Conservation (phyloP, 2,329 filamentous ascomycete genomes). For the Ascomycota sp. region DNA sequence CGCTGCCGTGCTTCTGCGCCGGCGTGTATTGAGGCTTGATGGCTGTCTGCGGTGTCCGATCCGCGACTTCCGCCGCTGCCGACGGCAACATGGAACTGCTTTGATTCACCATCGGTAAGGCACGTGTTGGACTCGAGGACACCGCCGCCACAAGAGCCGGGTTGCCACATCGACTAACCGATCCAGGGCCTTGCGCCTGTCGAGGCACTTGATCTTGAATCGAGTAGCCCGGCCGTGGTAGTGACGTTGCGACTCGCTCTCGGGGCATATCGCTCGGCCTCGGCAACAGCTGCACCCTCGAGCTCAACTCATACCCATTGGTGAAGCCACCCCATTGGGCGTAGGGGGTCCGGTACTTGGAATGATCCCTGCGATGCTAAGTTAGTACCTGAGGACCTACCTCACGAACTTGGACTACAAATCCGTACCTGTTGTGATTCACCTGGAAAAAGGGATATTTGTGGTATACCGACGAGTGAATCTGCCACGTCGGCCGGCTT, state of each 20-base stretch:
- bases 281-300: constrained; percentile 22
- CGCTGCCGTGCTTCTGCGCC: not conserved
- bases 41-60: not conserved
- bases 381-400: constrained; percentile 4
- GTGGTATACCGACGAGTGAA: constrained; percentile 22
- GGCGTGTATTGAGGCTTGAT: not conserved
- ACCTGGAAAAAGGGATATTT: constrained; percentile 39
- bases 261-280: constrained; percentile 9
- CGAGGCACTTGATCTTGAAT: not conserved
- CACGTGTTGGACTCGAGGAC: not conserved
- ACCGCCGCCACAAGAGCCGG: not conserved
- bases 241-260: constrained; percentile 7
- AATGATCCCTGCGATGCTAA: constrained; percentile 22
- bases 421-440: constrained; percentile 33
- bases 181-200: not conserved
- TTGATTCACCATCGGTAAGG: constrained; percentile 3
- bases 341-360: constrained; percentile 40
- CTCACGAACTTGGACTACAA: not conserved
- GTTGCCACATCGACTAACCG: not conserved
- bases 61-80: not conserved
- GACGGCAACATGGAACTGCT: constrained; percentile 3
- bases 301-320: constrained; percentile 37
- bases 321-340: constrained; percentile 35
- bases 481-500: constrained; percentile 13
- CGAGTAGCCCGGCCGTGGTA: not conserved